phyloP scores from a whole-genome alignment of 352 stramenopile genomes.

The Thraustotheca clavata region DNA sequence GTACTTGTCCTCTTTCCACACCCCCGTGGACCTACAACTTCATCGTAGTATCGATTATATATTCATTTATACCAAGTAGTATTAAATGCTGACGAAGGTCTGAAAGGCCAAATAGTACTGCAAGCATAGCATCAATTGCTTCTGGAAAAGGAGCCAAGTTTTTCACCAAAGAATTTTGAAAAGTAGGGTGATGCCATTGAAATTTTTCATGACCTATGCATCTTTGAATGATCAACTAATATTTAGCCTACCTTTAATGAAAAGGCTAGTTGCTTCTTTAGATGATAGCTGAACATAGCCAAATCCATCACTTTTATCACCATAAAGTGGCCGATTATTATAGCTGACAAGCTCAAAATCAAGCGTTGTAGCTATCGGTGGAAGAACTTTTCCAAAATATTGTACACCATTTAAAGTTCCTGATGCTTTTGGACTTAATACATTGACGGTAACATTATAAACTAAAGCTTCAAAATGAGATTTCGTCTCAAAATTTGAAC shows the following conservation, averaged over 20 bases:
- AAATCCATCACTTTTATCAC: conserved; percentile 36
- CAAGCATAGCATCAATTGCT: background rate
- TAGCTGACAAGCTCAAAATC: conserved; percentile 25
- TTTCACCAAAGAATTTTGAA: background rate
- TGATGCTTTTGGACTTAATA: background rate
- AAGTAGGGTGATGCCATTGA: conserved; percentile 47
- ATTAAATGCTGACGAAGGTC: conserved; percentile 5
- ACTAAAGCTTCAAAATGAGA: background rate
- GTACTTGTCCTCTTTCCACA: conserved; percentile 7
- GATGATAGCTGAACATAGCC: conserved; percentile 32
- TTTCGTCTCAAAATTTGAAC: conserved; percentile 3
- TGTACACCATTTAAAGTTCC: background rate
- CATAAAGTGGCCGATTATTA: conserved; percentile 25
- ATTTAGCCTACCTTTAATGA: conserved; percentile 23
- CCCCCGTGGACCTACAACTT: background rate
- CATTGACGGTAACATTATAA: too few relatives aligned
- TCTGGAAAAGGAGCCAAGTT: conserved; percentile 10
- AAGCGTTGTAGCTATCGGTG: conserved; percentile 29
- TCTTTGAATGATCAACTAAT: background rate
- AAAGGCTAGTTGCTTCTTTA: conserved; percentile 29
- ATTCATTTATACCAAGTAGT: background rate
- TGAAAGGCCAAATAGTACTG: background rate
- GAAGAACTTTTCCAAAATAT: background rate
- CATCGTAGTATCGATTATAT: background rate
- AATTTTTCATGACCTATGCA: conserved; percentile 41